Percentiles rank a stretch among this genome's conserved stretches.
phyloP scores from a whole-genome alignment of 768 basidiomycete species.

The Suillus occidentalis region DNA sequence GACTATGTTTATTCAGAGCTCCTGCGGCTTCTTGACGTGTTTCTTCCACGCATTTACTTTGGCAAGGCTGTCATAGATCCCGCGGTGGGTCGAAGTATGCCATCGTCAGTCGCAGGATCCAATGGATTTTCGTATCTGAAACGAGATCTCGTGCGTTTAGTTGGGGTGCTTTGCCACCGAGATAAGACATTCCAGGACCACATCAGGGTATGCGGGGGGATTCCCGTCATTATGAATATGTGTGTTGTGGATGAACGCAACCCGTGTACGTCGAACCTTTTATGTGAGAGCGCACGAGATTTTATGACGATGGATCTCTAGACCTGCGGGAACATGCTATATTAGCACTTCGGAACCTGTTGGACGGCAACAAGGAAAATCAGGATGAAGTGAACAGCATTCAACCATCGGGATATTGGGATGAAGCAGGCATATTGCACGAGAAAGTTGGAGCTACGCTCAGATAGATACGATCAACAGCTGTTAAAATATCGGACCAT shows the following conservation, averaged over 20 bases:
- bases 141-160: constrained; percentile 82
- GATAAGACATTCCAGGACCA: constrained; percentile 71
- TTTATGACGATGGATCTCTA: background rate
- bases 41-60: constrained; percentile 84
- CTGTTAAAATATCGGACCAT: background rate
- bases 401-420: constrained; percentile 60
- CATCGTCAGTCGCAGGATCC: constrained; percentile 34
- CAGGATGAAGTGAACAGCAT: constrained; percentile 77
- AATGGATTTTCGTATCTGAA: constrained; percentile 83
- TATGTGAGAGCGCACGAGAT: background rate
- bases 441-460: constrained; percentile 36
- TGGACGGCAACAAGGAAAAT: constrained; percentile 76
- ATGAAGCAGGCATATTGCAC: constrained; percentile 53
- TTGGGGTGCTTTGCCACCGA: constrained; percentile 75
- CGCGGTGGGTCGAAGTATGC: background rate
- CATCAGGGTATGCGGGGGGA: constrained; percentile 66
- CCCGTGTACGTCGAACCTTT: constrained; percentile 68
- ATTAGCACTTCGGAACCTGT: constrained; percentile 75
- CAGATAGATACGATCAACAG: constrained; percentile 18
- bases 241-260: constrained; percentile 90
- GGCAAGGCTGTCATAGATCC: constrained; percentile 52
- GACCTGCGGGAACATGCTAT: constrained; percentile 93
- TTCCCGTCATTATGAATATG: constrained; percentile 81
- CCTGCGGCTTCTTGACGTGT: constrained; percentile 71
- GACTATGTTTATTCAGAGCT: constrained; percentile 48